Evolutionary conservation across 208 protist species (phyloP), one percentile per base, ranked within the genome.

Genomic region (Leishmania tarentolae): DNA sequence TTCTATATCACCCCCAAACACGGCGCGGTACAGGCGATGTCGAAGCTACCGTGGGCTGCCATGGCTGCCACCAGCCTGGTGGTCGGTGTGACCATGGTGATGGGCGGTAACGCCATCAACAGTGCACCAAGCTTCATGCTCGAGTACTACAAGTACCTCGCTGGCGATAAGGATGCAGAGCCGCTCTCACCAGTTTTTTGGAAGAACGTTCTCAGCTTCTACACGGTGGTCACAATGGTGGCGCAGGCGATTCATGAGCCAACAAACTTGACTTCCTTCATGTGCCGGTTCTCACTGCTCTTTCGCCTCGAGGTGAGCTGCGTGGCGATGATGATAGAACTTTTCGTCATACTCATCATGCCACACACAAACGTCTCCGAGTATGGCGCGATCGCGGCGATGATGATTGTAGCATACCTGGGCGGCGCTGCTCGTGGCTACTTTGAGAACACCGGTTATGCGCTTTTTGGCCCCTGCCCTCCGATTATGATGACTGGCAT

Each of bases 381-480:
- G 76, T 81, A 47, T 13, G 81, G 76, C 42, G 92, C 92, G n/a
- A 95, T 97, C 17, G 85, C 77, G 17, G 87, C 93, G 31, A 79
- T 96, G 44, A 89, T 98, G 77, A 75, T 94, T 47, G 82, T 90
- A n/a, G 91, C 91, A 65, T 90, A 91, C 83, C 52, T 95, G 5
- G 86, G 87, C 59, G 93, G 93, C 4, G 80, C 86, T 5, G 90
- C 82, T 47, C 90, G 91, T 37, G 93, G 91, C 31, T 97, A 96
- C 83, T 96, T 95, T 80, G 92, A 98, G 81, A 94, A 95, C 75
- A 96, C 91, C 24, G 90, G 94, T n/a, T 98, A 98, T 83, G 95
- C 94, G 37, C 75, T 98, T 31, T 96, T 96, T 65, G 92, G 88
- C 19, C 87, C 90, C 0, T 93, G 93, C 73, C 95, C 95, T 21